Evolutionary conservation across 306 rosid genomes (phyloP).

Genomic region (Vicia faba): DNA sequence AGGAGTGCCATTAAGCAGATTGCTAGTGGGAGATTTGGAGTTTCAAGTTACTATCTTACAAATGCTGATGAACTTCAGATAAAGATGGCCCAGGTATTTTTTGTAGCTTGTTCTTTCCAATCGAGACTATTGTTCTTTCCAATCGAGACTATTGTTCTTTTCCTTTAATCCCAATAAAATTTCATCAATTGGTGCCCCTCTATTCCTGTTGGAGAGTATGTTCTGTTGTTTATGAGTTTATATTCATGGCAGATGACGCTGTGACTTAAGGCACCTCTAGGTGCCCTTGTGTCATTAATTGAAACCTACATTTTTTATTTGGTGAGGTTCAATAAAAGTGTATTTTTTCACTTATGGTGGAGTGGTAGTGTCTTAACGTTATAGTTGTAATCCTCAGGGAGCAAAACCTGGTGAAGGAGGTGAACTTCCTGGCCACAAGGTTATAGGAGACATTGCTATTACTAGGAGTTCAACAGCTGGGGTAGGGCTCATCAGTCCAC

Average conservation of each 20-base stretch:
- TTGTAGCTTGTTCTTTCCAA: conserved; percentile 17
- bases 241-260: conserved; percentile 61
- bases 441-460: conserved; percentile 86
- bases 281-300: conserved; percentile 61
- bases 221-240: conserved; percentile 53
- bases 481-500: conserved; percentile 99
- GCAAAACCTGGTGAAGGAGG: conserved; percentile 99
- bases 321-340: conserved; percentile 46
- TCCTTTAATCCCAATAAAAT: conserved; percentile 7
- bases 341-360: conserved; percentile 22
- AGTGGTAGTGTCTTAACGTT: conserved; percentile 38
- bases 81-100: conserved; percentile 98
- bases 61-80: conserved; percentile 97
- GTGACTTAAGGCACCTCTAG: conserved; percentile 64
- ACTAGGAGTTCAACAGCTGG: conserved; percentile 98
- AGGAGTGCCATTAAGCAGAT: conserved; percentile 97
- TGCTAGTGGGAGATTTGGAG: conserved; percentile 99
- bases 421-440: conserved; percentile 99
- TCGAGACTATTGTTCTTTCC: conserved; percentile 5
- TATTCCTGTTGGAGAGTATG: conserved; percentile 45
- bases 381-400: conserved; percentile 59
- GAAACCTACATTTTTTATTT: conserved; percentile 50
- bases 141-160: conserved; percentile 5
- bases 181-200: conserved; percentile 34
- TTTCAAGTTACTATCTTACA: conserved; percentile 93